A percentile compares a stretch with the other conserved stretches of the same genome.
phyloP scores from a whole-genome alignment of 163 green algal genomes.

The Volvox carteri region DNA sequence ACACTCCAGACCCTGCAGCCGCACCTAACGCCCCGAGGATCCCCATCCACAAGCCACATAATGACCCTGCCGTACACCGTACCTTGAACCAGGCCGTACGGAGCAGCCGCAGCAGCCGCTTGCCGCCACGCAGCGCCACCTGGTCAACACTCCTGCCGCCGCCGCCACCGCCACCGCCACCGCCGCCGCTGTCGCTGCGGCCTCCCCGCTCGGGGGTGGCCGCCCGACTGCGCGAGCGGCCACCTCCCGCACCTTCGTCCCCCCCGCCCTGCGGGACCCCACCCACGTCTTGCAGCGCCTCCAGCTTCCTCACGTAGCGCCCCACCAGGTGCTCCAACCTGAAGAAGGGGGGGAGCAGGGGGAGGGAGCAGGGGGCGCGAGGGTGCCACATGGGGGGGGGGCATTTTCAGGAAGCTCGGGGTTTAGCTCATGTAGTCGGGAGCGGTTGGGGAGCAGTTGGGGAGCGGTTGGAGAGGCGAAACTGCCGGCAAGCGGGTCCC shows the following conservation, averaged over 20 bases:
- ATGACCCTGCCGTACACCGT: too few species aligned
- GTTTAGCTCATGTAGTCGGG: too few species aligned
- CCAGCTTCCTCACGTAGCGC: background rate
- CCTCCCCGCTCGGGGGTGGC: background rate
- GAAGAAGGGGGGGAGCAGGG: background rate
- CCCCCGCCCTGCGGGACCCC: background rate
- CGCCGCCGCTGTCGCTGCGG: background rate
- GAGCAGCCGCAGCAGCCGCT: constrained; percentile 71
- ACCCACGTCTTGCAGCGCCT: background rate
- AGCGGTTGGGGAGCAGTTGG: too few species aligned
- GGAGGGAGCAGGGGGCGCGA: background rate
- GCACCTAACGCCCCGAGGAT: too few species aligned
- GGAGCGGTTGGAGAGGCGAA: too few species aligned
- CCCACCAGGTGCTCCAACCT: constrained; percentile 59
- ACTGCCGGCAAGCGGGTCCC: too few species aligned
- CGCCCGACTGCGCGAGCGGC: background rate
- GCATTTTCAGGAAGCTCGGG: too few species aligned
- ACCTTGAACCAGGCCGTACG: constrained; percentile 55
- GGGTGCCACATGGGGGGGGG: too few species aligned
- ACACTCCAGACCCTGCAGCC: too few species aligned
- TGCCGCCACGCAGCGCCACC: constrained; percentile 66
- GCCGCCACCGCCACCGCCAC: background rate
- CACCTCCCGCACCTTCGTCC: background rate
- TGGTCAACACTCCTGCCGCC: constrained; percentile 6
- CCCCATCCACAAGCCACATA: too few species aligned